Evolutionary conservation across 2,329 filamentous ascomycete genomes (phyloP).

Genomic region (Phoma sp.): DNA sequence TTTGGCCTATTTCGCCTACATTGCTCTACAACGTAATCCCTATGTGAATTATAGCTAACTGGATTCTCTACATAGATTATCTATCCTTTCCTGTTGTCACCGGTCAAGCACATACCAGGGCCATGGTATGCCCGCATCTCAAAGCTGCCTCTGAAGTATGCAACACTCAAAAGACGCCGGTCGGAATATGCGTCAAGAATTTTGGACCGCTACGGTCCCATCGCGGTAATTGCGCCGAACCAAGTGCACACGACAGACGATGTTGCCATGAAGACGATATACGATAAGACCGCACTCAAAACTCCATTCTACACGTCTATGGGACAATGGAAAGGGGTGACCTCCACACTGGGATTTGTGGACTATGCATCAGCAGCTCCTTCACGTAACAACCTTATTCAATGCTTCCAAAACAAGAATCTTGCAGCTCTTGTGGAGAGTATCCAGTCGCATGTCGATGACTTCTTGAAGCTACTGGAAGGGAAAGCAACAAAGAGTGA

Average conservation of each 20-base stretch:
- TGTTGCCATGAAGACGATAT: conserved; percentile 12
- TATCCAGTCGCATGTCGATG: conserved; percentile 13
- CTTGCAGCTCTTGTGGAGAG: conserved; percentile 11
- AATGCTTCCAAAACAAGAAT: conserved; percentile 17
- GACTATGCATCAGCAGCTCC: conserved; percentile 10
- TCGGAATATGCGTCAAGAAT: conserved; percentile 7
- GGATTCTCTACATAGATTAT: neutral
- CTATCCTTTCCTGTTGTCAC: conserved; percentile 9
- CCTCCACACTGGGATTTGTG: conserved; percentile 10
- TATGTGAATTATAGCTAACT: neutral
- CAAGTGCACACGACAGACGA: conserved; percentile 11
- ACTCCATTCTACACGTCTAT: conserved; percentile 10
- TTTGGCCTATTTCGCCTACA: neutral
- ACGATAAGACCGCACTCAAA: conserved; percentile 8
- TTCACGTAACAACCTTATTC: conserved; percentile 13
- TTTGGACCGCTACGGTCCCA: conserved; percentile 6
- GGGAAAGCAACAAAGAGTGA: neutral
- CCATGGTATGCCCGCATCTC: conserved; percentile 10
- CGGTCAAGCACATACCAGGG: conserved; percentile 10
- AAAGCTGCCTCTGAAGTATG: conserved; percentile 7
- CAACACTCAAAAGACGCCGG: conserved; percentile 4
- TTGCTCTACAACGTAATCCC: too few relatives aligned
- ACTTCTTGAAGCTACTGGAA: conserved; percentile 7
- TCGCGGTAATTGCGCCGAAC: conserved; percentile 7
- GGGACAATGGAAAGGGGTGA: conserved; percentile 13